Conservation (phyloP, 306 rosid genomes). For the Dicorynia guianensis region DNA sequence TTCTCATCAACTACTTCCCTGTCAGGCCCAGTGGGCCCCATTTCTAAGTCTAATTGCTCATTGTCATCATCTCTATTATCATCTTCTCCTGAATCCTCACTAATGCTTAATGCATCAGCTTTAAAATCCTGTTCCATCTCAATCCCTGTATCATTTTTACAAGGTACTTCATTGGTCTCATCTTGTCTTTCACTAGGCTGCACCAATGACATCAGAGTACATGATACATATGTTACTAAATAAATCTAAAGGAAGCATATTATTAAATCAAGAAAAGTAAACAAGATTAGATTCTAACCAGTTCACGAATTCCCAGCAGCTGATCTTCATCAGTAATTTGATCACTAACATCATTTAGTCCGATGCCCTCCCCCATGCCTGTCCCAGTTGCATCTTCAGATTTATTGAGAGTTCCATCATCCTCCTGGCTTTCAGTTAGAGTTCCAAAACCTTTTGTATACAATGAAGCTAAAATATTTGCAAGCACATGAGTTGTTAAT, state of each 20-base stretch:
- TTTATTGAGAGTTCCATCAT: constrained; percentile 51
- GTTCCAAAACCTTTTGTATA: constrained; percentile 75
- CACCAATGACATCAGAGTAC: constrained; percentile 34
- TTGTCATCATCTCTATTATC: constrained; percentile 61
- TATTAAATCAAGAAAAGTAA: constrained; percentile 19
- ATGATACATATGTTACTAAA: neutral
- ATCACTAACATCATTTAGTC: constrained; percentile 85
- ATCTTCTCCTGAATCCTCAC: constrained; percentile 82
- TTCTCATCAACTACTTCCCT: constrained; percentile 75
- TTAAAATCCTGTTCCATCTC: constrained; percentile 89
- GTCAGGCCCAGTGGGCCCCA: constrained; percentile 79
- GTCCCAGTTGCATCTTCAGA: constrained; percentile 75
- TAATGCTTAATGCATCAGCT: constrained; percentile 73
- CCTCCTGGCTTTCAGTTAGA: constrained; percentile 61
- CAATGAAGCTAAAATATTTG: constrained; percentile 69
- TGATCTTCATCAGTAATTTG: constrained; percentile 93
- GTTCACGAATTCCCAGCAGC: constrained; percentile 71
- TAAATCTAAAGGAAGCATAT: constrained; percentile 3
- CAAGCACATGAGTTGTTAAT: constrained; percentile 63
- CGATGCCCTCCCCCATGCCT: constrained; percentile 91
- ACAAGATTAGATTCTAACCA: constrained; percentile 53
- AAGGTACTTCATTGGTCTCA: constrained; percentile 61
- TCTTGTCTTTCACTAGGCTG: constrained; percentile 66
- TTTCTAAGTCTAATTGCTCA: constrained; percentile 66
- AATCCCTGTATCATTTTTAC: constrained; percentile 71